Evolutionary conservation across 2,329 filamentous ascomycete genomes (phyloP).

Genomic region (Pseudocercospora ulei): DNA sequence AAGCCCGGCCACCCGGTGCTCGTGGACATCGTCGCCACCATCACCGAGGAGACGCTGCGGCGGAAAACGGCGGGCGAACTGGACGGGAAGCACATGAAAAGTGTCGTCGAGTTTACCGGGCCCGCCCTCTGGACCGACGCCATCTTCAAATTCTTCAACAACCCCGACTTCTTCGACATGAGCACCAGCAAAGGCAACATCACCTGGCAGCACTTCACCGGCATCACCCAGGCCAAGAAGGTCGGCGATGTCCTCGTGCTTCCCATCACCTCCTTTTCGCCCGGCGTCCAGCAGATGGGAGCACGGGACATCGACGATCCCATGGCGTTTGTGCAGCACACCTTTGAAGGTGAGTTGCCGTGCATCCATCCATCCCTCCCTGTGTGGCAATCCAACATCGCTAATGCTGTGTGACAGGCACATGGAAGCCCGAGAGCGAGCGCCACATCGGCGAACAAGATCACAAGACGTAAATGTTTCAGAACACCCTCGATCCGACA

Average conservation of each 20-base stretch:
- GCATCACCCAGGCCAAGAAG: conserved; percentile 71
- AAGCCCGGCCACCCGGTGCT: conserved; percentile 91
- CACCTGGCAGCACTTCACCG: conserved; percentile 79
- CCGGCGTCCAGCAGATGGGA: conserved; percentile 87
- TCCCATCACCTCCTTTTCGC: conserved; percentile 95
- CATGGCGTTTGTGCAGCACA: conserved; percentile 95
- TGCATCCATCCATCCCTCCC: neutral
- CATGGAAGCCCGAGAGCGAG: conserved; percentile 65
- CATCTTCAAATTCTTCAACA: conserved; percentile 89
- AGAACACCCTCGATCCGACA: conserved; percentile 3
- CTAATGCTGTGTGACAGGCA: conserved; percentile 45
- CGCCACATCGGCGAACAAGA: conserved; percentile 53
- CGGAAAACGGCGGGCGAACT: conserved; percentile 61
- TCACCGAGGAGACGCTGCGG: conserved; percentile 70
- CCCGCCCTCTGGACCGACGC: conserved; percentile 90
- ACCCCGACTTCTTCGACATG: conserved; percentile 79
- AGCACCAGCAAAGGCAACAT: conserved; percentile 59
- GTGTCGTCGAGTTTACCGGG: conserved; percentile 86
- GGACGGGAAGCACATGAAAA: conserved; percentile 53
- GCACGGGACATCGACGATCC: conserved; percentile 79
- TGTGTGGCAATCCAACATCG: neutral
- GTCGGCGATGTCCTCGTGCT: conserved; percentile 88
- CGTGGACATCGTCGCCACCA: conserved; percentile 73
- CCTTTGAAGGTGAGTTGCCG: conserved; percentile 68
- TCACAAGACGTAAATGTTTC: conserved; percentile 5